Evolutionary conservation across 352 stramenopile genomes (phyloP).

Genomic region (Aphanomyces cochlioides): DNA sequence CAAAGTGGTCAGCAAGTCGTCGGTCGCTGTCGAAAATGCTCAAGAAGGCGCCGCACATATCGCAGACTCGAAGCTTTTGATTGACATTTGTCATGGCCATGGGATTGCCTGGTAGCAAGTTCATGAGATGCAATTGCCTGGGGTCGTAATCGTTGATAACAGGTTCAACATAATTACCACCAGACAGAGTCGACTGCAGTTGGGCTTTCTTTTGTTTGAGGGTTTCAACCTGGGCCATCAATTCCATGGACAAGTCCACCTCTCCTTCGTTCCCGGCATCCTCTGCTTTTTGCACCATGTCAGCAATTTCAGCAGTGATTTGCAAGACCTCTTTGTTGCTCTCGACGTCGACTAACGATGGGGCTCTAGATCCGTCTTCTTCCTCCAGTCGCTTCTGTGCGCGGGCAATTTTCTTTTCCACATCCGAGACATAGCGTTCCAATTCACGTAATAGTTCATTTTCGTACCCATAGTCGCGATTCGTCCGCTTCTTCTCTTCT

Average conservation of each 20-base stretch:
- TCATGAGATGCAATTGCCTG: constrained; percentile 19
- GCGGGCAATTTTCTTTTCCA: constrained; percentile 78
- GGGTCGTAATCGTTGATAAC: constrained; percentile 8
- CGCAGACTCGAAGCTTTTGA: constrained; percentile 85
- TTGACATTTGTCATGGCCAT: constrained; percentile 49
- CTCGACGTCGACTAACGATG: constrained; percentile 49
- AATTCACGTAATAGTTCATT: constrained; percentile 63
- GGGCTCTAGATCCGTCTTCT: constrained; percentile 46
- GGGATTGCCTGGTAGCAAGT: constrained; percentile 30
- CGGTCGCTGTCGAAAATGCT: constrained; percentile 91
- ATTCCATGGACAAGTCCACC: constrained; percentile 50
- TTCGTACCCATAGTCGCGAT: constrained; percentile 65
- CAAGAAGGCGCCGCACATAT: constrained; percentile 88
- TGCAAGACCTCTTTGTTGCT: constrained; percentile 63
- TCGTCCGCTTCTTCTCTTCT: constrained; percentile 33
- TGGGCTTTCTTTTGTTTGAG: constrained; percentile 57
- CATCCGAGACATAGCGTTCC: constrained; percentile 33
- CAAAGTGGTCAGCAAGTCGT: constrained; percentile 86
- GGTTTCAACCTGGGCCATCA: constrained; percentile 62
- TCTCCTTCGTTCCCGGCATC: constrained; percentile 55
- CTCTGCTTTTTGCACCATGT: constrained; percentile 55
- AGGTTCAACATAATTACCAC: background rate
- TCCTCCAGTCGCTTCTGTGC: constrained; percentile 68
- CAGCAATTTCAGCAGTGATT: constrained; percentile 69
- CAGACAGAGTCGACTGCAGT: constrained; percentile 34